phyloP scores from a whole-genome alignment of 768 basidiomycete genomes.

The Leccinum variicolor region DNA sequence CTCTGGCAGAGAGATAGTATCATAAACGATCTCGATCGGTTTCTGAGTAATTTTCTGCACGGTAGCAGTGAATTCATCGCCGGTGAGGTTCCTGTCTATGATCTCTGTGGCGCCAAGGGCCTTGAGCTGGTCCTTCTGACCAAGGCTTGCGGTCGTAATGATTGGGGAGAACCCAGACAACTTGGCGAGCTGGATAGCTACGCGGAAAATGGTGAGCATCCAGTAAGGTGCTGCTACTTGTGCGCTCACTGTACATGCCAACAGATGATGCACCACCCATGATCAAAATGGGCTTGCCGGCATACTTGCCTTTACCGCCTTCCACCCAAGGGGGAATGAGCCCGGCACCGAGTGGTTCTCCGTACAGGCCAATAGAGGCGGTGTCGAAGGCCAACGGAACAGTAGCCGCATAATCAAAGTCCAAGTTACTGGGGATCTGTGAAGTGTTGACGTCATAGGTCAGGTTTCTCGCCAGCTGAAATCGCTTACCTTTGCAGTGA shows the following conservation, averaged over 20 bases:
- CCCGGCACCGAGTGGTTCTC: constrained; percentile 34
- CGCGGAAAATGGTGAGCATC: constrained; percentile 1
- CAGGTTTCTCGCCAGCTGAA: background rate
- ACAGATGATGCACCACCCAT: constrained; percentile 49
- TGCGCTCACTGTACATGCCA: constrained; percentile 42
- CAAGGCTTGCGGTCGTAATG: constrained; percentile 36
- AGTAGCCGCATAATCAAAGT: constrained; percentile 44
- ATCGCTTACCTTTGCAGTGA: constrained; percentile 35
- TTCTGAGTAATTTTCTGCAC: constrained; percentile 25
- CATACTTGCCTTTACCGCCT: constrained; percentile 35
- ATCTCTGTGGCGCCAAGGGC: constrained; percentile 40
- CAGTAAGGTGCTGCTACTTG: too few species aligned
- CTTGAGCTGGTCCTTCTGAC: constrained; percentile 30
- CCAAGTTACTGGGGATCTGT: constrained; percentile 42
- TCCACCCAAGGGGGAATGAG: constrained; percentile 36
- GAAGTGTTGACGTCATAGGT: constrained; percentile 3
- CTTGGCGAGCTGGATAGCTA: constrained; percentile 40
- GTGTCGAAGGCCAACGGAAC: constrained; percentile 48
- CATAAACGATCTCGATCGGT: constrained; percentile 24
- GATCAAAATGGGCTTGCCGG: constrained; percentile 41
- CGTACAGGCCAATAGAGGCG: constrained; percentile 47
- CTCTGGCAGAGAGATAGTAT: constrained; percentile 30
- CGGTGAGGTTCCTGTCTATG: constrained; percentile 29
- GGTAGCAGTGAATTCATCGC: constrained; percentile 11
- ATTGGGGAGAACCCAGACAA: constrained; percentile 40